A percentile compares a stretch with the other conserved stretches of the same genome.
These are phyloP conservation scores for Fusarium sp. DNA, from an alignment of 2,329 filamentous ascomycete genomes.

Conservation along the genomic window DNA sequence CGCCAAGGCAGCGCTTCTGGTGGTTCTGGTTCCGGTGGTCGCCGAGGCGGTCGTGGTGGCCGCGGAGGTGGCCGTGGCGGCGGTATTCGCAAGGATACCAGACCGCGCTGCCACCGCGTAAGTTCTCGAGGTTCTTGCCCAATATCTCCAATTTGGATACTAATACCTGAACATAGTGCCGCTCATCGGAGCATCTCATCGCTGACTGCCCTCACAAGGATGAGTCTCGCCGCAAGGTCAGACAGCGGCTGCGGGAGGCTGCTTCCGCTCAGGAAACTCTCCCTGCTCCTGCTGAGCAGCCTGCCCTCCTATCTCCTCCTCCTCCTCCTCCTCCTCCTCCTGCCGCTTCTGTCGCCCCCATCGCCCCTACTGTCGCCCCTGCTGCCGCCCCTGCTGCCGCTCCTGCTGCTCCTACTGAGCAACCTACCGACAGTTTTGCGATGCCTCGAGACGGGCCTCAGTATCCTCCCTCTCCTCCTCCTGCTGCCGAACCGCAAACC, in stretches of 20 bases:
- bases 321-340: too few relatives aligned
- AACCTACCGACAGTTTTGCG: too few relatives aligned
- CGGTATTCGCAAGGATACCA: background rate
- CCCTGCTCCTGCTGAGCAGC: background rate
- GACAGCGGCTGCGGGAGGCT: background rate
- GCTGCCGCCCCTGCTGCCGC: background rate
- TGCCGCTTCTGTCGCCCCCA: too few relatives aligned
- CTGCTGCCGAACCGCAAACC: too few relatives aligned
- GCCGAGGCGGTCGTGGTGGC: background rate
- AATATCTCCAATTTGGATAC: background rate
- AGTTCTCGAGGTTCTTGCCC: background rate
- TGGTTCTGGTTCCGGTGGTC: background rate
- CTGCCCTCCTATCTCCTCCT: background rate
- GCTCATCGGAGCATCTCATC: background rate
- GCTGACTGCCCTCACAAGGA: background rate
- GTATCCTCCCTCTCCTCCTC: too few relatives aligned
- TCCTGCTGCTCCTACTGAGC: background rate
- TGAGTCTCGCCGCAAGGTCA: background rate
- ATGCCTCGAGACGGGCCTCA: too few relatives aligned
- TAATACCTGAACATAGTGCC: background rate
- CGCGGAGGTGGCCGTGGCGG: background rate
- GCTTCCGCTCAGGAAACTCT: fast-evolving
- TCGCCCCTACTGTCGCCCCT: too few relatives aligned
- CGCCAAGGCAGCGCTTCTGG: background rate
- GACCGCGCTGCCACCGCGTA: background rate